These are phyloP conservation scores for Musa itinerans DNA, from an alignment of 176 grass and related monocot genomes.

Conservation along the genomic window DNA sequence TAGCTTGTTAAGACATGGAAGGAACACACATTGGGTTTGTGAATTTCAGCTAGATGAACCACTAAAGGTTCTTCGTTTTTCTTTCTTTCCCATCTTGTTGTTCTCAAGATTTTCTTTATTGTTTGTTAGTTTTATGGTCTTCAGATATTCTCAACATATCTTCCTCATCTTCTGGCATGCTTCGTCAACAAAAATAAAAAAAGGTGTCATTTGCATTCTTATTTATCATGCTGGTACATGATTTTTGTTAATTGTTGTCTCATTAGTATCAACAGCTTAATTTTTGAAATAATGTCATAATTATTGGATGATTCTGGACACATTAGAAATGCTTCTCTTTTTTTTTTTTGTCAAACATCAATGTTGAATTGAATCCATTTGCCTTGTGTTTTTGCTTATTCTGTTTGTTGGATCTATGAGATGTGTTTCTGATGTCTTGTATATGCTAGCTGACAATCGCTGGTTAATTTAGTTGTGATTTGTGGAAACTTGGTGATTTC, in stretches of 20 bases:
- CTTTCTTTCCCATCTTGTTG: too few relatives aligned
- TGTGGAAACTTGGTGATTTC: too few relatives aligned
- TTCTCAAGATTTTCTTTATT: too few relatives aligned
- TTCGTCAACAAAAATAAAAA: neutral
- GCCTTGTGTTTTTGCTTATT: neutral
- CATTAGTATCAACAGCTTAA: neutral
- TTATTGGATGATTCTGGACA: neutral
- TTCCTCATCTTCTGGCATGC: neutral
- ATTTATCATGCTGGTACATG: too few relatives aligned
- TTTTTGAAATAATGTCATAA: neutral
- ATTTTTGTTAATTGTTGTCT: neutral
- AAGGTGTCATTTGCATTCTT: neutral
- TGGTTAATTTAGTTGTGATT: too few relatives aligned
- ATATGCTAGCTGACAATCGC: constrained; percentile 17
- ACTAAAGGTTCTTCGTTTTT: neutral
- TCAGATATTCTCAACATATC: neutral
- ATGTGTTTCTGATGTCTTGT: neutral
- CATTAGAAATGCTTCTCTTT: neutral
- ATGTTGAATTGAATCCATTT: neutral
- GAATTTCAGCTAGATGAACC: neutral
- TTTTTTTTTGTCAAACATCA: neutral
- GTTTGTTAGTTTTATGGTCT: neutral
- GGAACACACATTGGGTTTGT: neutral
- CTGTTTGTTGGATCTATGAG: neutral
- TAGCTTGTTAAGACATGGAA: neutral